Base-by-base conservation (phyloP, 2,329 filamentous ascomycete species). In the Aspergillus costaricaensis region DNA sequence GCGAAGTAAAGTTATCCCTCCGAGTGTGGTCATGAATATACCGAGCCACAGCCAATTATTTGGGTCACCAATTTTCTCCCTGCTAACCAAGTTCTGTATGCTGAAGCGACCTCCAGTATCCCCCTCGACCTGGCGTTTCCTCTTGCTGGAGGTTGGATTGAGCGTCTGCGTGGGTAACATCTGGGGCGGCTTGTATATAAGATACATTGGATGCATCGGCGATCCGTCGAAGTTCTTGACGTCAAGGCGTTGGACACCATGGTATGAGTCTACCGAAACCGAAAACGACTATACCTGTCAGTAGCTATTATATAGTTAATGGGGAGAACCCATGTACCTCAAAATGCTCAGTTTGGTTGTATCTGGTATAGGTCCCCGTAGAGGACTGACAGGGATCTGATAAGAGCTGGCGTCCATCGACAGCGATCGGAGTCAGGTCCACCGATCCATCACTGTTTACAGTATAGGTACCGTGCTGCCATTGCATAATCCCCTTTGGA, bases 91-190 rank as follows among this genome's bases (percentile, higher is more conserved):
- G 5, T 66, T 58, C 48, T 68, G 62, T 52, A 73, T 67, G 57
- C 70, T 70, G 53, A 70, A 52, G 3, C 70, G 58, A 52, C 66
- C 60, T 10, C 62, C 55, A 9, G 64, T 53, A 21, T 67, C 63
- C 36, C 64, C 55, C 41, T 17, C 36, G 17, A 63, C 5, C 47
- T 68, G 62, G 30, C 76, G 72, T 68, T 79, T 79, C n/a, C 61
- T 67, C 59, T 73, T 76, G 19, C 68, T 67, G 6, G 72, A 68
- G 1, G 76, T 78, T 0, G 87, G 85, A 68, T 90, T 87, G 61
- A 91, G 78, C 0, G 86, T 89, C 10, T 81, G 80, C 3, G 88
- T 90, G 2, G 88, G 88, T 5, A 91, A 83, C 87, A 91, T 91
- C 69, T 87, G 77, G 0, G 88, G 88, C 5, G 87, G 84, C 12